Base-by-base conservation (phyloP, 495 filamentous ascomycete genomes). In the Articulospora tetracladia region DNA sequence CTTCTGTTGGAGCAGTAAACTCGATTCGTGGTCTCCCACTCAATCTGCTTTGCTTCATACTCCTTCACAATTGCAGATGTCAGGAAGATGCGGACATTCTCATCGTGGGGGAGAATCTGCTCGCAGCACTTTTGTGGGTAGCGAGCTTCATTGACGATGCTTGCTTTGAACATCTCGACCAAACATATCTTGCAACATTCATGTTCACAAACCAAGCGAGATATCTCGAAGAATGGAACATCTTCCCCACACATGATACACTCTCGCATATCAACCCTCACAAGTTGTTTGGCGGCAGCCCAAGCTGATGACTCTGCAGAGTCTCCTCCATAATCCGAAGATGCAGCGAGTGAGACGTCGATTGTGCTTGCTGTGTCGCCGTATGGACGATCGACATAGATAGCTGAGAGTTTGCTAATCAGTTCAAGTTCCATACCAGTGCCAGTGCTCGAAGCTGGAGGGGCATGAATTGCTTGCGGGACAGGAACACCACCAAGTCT, bases 11-110 rank as follows among this genome's bases (percentile, higher is more conserved):
- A 62, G 54, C 70, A 73, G 44, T 73, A 71, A 0, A 58, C 62
- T 22, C 65, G 65, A 51, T 71, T 51, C 17, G 52, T 25, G 11
- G 66, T 68, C 0, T 64, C 57, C 19, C 62, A 63, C 54, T 73
- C 70, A 41, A 67, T 58, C 22, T 56, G 60, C 63, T 70, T 70
- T 22, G 30, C 17, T 25, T 61, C 59, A 55, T 63, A 73, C 30
- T 59, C 8, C 27, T 49, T 28, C 3, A 68, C 19, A 10, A 68
- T 34, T 7, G 59, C 53, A 19, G 55, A n/a, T 8, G 26, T 62
- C 32, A 62, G n/a, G 52, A 62, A 59, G 4, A 66, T 55, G 6
- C 65, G 62, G 1, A 64, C 55, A 19, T 17, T 49, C 4, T 50
- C 25, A 10, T 47, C 26, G 6, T 27, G 23, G 3, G 39, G n/a